A percentile compares a stretch with the other conserved stretches of the same genome.
Conservation (phyloP, 164 flowering plant genomes). For the Dillenia suffruticosa region DNA sequence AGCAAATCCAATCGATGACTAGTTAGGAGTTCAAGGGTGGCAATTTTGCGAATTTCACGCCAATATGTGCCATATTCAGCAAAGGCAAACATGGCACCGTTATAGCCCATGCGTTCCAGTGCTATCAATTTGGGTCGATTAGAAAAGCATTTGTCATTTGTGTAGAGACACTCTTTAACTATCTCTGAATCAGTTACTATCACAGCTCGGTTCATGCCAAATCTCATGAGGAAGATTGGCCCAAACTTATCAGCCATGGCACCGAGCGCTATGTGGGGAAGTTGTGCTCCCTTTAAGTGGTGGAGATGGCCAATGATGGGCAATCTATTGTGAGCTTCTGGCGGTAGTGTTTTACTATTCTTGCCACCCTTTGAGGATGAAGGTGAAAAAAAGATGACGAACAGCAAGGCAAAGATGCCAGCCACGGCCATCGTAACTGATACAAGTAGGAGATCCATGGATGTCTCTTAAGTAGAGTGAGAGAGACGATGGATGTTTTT, state of each 20-base stretch:
- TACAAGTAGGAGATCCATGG: too few relatives aligned
- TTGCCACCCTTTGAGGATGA: too few relatives aligned
- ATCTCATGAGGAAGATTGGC: constrained; percentile 20
- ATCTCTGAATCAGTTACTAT: constrained; percentile 21
- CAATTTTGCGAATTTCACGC: constrained; percentile 36
- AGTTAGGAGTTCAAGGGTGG: constrained; percentile 25
- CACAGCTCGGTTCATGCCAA: constrained; percentile 21
- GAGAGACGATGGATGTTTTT: too few relatives aligned
- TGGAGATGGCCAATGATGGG: constrained; percentile 41
- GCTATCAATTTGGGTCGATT: constrained; percentile 18
- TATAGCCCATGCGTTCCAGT: constrained; percentile 17
- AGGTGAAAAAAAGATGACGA: too few relatives aligned
- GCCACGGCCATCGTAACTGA: too few relatives aligned
- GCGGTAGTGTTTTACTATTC: not conserved
- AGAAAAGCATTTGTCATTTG: constrained; percentile 22
- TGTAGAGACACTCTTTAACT: constrained; percentile 30
- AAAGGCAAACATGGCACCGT: constrained; percentile 30
- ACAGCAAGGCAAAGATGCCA: too few relatives aligned
- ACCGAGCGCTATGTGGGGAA: constrained; percentile 19
- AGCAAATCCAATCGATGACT: constrained; percentile 23
- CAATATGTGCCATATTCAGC: constrained; percentile 27
- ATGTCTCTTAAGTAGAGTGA: too few relatives aligned
- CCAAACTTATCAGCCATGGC: not conserved
- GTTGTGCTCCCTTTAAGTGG: constrained; percentile 16
- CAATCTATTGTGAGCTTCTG: constrained; percentile 24